Evolutionary conservation across 176 grass and related monocot genomes (phyloP).

Genomic region (Carex parvula): DNA sequence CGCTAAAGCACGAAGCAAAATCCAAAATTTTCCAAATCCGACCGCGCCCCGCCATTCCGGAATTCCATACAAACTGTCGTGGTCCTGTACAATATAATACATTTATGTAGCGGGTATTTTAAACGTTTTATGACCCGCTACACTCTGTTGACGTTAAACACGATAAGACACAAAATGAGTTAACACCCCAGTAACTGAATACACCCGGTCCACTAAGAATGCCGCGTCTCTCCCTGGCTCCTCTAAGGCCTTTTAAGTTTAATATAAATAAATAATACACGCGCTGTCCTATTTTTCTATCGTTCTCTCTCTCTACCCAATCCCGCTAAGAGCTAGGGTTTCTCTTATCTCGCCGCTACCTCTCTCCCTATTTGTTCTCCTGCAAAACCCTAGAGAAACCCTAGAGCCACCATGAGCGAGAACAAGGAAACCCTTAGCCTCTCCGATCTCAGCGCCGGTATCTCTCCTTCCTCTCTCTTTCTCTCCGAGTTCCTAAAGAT

Average conservation of each 20-base stretch:
- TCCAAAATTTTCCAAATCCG: constrained; percentile 27
- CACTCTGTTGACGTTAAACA: not conserved
- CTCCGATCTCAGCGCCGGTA: constrained; percentile 51
- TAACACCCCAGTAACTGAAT: not conserved
- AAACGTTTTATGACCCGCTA: not conserved
- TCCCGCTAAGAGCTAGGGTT: constrained; percentile 54
- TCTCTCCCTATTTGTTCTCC: not conserved
- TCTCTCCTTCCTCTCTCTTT: constrained; percentile 32
- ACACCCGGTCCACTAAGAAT: constrained; percentile 7
- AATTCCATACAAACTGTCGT: constrained; percentile 8
- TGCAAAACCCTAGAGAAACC: constrained; percentile 21
- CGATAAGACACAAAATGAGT: not conserved
- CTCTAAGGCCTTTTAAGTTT: no score
- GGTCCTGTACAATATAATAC: not conserved
- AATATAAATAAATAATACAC: not conserved
- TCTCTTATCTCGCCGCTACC: constrained; percentile 34
- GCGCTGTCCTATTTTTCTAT: constrained; percentile 1
- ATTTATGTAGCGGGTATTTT: not conserved
- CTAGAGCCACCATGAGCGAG: constrained; percentile 49
- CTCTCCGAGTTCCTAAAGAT: not conserved
- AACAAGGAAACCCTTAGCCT: constrained; percentile 62
- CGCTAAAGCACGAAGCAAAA: not conserved
- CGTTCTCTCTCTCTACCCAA: constrained; percentile 22
- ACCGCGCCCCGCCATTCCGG: constrained; percentile 15
- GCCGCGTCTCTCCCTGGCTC: not conserved